phyloP scores from a whole-genome alignment of 345 rosid genomes.

The Gossypium sturtianum region DNA sequence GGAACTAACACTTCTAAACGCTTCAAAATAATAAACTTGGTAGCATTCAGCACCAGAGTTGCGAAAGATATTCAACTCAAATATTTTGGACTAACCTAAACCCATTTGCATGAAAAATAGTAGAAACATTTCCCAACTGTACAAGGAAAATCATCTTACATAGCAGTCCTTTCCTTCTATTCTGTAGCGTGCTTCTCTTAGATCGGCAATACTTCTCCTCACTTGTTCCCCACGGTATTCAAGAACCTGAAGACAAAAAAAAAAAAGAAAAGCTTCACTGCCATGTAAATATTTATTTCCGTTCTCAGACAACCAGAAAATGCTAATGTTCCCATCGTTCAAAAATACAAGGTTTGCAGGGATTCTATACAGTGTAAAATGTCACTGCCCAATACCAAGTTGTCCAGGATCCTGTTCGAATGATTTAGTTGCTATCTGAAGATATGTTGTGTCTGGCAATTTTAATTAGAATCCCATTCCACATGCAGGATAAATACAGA shows the following conservation, averaged over 20 bases:
- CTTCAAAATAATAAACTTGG: not conserved
- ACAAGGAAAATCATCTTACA: conserved; percentile 34
- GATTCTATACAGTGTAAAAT: not conserved
- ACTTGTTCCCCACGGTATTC: conserved; percentile 93
- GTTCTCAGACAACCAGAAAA: not conserved
- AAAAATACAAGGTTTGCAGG: not conserved
- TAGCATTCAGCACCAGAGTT: no score
- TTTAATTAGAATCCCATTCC: not conserved
- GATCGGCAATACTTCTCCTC: conserved; percentile 72
- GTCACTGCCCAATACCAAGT: not conserved
- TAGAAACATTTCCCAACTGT: not conserved
- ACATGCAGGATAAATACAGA: not conserved
- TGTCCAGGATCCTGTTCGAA: not conserved
- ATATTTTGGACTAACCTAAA: not conserved
- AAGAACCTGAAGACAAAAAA: conserved; percentile 46
- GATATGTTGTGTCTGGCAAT: not conserved
- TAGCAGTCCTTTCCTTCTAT: conserved; percentile 80
- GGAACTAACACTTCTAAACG: not conserved
- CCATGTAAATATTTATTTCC: not conserved
- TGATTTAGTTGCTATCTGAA: not conserved
- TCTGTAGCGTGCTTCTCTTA: conserved; percentile 67
- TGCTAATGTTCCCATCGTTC: not conserved
- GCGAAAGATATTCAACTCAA: no score
- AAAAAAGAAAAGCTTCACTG: not conserved
- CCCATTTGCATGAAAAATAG: not conserved